phyloP scores from a whole-genome alignment of 2,329 filamentous ascomycete species.

The Tolypocladium paradoxum region DNA sequence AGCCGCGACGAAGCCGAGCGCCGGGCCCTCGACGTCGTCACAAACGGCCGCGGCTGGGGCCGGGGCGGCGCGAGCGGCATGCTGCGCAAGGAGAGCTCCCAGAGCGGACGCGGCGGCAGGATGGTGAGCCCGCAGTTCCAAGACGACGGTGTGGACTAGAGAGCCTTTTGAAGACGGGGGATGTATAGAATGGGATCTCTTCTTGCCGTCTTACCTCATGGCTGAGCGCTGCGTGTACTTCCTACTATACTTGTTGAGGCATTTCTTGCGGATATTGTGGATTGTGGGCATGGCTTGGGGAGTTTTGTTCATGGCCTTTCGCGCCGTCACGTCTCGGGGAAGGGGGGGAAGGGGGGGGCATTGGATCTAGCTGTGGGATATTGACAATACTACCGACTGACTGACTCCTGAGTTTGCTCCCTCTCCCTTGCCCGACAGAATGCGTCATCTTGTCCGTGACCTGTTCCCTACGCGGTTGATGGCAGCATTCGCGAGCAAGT shows the following conservation, averaged over 20 bases:
- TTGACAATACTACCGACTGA: too few relatives aligned
- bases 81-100: conserved; percentile 24
- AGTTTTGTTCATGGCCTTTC: too few relatives aligned
- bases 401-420: too few relatives aligned
- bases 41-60: conserved; percentile 26
- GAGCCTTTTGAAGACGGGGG: neutral
- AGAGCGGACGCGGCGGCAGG: conserved; percentile 5
- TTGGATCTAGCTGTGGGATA: neutral
- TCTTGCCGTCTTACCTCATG: neutral
- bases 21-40: conserved; percentile 33
- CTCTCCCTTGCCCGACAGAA: too few relatives aligned
- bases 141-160: conserved; percentile 24
- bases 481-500: too few relatives aligned
- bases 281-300: neutral
- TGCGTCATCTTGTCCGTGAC: too few relatives aligned
- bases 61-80: conserved; percentile 32
- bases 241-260: neutral
- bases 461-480: too few relatives aligned
- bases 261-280: neutral
- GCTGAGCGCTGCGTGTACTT: neutral
- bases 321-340: neutral
- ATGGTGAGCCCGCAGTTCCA: conserved; percentile 9
- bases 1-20: conserved; percentile 29
- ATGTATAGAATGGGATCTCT: neutral
- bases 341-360: too few relatives aligned